phyloP scores from a whole-genome alignment of 2,329 filamentous ascomycete species.

The Didymella glomerata region DNA sequence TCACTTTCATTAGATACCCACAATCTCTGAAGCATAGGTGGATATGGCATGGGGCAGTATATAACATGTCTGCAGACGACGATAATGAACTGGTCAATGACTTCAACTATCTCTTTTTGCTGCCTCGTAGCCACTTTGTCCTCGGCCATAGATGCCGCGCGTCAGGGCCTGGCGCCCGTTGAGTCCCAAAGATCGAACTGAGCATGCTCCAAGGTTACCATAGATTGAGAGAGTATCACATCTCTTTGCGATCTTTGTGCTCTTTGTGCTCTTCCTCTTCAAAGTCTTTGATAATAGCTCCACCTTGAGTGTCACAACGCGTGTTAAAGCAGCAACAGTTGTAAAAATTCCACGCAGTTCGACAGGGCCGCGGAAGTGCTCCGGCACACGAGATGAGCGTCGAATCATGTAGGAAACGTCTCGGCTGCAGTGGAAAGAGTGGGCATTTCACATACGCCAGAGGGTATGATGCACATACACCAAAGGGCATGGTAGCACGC shows the following conservation, averaged over 20 bases:
- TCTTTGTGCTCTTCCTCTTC: background rate
- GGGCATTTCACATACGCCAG: background rate
- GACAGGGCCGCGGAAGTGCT: background rate
- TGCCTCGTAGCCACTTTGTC: too few relatives aligned
- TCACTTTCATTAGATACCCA: constrained; percentile 6
- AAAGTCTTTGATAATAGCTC: background rate
- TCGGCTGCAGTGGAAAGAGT: background rate
- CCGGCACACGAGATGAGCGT: background rate
- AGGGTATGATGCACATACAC: background rate
- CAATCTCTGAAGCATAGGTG: background rate
- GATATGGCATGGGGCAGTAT: background rate
- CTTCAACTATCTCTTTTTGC: background rate
- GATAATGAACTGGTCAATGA: background rate
- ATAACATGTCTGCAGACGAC: background rate
- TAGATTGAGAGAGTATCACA: background rate
- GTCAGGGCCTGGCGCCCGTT: background rate
- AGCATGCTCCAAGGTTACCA: background rate
- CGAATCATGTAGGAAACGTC: background rate
- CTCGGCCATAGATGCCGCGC: background rate
- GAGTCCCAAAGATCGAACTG: background rate
- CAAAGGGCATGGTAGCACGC: background rate
- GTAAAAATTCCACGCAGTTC: background rate
- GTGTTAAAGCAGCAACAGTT: background rate
- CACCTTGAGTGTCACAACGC: background rate
- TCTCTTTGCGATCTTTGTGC: background rate